These are phyloP conservation scores for Triangularia verruculosa DNA, from an alignment of 2,329 filamentous ascomycete species.

Conservation along the genomic window DNA sequence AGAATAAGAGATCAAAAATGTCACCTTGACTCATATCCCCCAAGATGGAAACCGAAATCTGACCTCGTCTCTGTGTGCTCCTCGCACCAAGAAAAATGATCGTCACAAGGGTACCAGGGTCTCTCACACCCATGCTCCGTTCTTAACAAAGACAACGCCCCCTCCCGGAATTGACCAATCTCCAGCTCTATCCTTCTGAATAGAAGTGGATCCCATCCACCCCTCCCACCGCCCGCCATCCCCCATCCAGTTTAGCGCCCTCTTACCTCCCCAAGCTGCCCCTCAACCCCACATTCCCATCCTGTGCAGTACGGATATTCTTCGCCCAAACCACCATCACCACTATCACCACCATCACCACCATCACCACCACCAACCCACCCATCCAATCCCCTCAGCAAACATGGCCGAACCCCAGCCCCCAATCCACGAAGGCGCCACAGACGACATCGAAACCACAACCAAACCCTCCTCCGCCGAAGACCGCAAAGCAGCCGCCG, in stretches of 20 bases:
- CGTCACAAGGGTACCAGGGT: not conserved
- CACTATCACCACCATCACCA: not conserved
- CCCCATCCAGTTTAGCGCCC: not conserved
- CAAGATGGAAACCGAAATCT: not conserved
- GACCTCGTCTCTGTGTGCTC: not conserved
- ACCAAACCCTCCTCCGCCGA: conserved; percentile 63
- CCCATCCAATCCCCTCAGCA: not conserved
- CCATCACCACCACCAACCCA: not conserved
- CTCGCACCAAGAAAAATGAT: not conserved
- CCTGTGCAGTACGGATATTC: no score
- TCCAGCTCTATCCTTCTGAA: not conserved
- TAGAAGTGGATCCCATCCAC: not conserved
- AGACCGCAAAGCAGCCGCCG: conserved; percentile 73
- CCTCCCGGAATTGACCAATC: conserved; percentile 9
- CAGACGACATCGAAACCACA: conserved; percentile 54
- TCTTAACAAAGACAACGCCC: not conserved
- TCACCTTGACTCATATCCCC: not conserved
- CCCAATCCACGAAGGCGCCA: conserved; percentile 57
- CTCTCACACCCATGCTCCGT: not conserved
- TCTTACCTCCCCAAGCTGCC: not conserved
- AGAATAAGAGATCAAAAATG: not conserved
- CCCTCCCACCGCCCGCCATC: not conserved
- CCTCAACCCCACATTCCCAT: not conserved
- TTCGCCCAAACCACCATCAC: conserved; percentile 1
- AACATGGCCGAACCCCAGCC: conserved; percentile 63